Percentiles rank a stretch among this genome's conserved stretches.
Evolutionary conservation across 2,329 filamentous ascomycete species (phyloP).

Genomic region (Cercospora sp.): DNA sequence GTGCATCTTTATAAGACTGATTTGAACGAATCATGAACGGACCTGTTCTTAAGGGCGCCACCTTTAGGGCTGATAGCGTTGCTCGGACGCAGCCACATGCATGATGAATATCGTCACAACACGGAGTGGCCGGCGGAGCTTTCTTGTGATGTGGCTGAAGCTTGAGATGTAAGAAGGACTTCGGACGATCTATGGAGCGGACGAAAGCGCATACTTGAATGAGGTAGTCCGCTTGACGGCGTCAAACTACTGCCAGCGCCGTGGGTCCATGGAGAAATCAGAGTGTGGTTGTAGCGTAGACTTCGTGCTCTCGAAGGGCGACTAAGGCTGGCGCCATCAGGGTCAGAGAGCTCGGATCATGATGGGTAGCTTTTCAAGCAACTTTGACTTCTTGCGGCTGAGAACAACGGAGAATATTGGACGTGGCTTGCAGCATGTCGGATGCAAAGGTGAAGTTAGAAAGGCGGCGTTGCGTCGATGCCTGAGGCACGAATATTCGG

Average conservation of each 20-base stretch:
- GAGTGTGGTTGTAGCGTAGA: not conserved
- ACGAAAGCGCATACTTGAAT: not conserved
- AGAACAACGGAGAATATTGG: not conserved
- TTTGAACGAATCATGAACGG: not conserved
- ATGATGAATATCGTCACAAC: not conserved
- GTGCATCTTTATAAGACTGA: not conserved
- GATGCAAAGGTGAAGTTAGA: not conserved
- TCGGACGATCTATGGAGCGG: not conserved
- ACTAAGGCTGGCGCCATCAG: not conserved
- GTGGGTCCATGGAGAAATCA: not conserved
- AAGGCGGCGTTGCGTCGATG: too few species aligned
- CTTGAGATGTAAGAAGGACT: not conserved
- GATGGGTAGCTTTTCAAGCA: not conserved
- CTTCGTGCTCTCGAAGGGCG: not conserved
- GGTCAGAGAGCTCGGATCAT: not conserved
- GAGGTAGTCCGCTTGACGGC: not conserved
- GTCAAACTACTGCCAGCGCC: not conserved
- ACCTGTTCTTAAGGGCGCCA: not conserved
- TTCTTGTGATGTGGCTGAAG: not conserved
- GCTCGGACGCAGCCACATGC: not conserved
- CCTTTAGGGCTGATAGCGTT: not conserved
- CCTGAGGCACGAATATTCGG: not conserved
- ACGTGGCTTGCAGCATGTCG: not conserved
- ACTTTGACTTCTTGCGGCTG: not conserved
- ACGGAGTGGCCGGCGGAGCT: not conserved